Base-by-base conservation (phyloP, 106 monocot genomes). In the Apostasia shenzhenica region DNA sequence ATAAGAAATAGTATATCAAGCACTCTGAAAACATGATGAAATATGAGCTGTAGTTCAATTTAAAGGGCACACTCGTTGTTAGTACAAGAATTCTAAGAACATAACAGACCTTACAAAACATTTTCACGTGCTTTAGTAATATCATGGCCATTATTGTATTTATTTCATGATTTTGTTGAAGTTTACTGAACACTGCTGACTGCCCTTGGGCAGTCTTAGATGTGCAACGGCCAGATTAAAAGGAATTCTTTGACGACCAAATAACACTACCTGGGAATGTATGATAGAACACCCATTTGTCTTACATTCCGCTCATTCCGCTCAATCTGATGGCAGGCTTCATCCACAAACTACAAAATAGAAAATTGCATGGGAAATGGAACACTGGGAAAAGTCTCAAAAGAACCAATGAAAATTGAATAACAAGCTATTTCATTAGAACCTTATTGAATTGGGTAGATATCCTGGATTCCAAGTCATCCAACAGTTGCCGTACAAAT, bases 251-350 rank as follows among this genome's bases (percentile, higher is more conserved):
- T 14, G 14, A 50, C 26, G 37, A 2, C 46, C 12, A 11, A 39
- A 8, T 40, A 12, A 0, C 53, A 51, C 59, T 73, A 99, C 99
- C 90, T 92, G 45, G 93, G 87, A 63, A 99, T 93, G 68, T 99
- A 99, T 13, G 92, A 82, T 46, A 92, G 72, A 58, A 93, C 85
- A 59, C 90, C 99, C 48, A 85, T 78, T 80, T 90, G 92, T 38
- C 87, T 76, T 39, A 86, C 75, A 74, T 81, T 99, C 8, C 93
- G 84, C 72, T 93, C 99, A 72, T 93, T 93, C 68, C 82, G 81
- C 78, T 93, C 99, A 73, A 99, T 87, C 66, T 93, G 99, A 80
- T 90, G 87, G 57, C 99, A 99, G 64, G 99, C 93, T 75, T 99
- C 99, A 73, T 99, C 93, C 72, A 99, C 93, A 88, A 99, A 99